These are phyloP conservation scores for Trichoderma sp. DNA, from an alignment of 2,329 filamentous ascomycete species.

Conservation along the genomic window DNA sequence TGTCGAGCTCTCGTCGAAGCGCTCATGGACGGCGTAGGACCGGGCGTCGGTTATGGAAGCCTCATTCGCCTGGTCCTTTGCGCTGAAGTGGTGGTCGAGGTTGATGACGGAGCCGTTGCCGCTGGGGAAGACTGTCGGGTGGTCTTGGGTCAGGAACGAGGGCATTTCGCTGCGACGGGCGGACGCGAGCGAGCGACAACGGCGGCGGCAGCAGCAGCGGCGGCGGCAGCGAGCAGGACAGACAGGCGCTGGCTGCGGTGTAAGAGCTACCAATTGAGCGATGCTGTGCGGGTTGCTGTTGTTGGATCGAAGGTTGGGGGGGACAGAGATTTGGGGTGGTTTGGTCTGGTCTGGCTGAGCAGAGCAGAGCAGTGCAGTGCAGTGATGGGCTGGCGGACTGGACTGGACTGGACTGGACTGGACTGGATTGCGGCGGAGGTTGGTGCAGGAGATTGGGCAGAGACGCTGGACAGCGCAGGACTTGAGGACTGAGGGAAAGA, in stretches of 20 bases:
- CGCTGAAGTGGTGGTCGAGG: slow-evolving; percentile 48
- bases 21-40: slow-evolving; percentile 53
- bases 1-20: slow-evolving; percentile 58
- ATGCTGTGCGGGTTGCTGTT: slow-evolving; percentile 9
- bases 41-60: slow-evolving; percentile 45
- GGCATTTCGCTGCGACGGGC: slow-evolving; percentile 49
- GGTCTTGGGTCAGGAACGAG: slow-evolving; percentile 56
- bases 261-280: slow-evolving; percentile 31
- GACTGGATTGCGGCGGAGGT: slow-evolving; percentile 17
- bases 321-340: background rate
- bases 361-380: too few species aligned
- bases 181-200: slow-evolving; percentile 17
- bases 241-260: slow-evolving; percentile 1
- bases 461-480: slow-evolving; percentile 21
- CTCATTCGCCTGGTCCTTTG: slow-evolving; percentile 43
- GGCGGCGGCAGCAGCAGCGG: background rate
- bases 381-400: background rate
- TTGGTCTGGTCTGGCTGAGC: too few species aligned
- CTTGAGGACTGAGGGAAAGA: slow-evolving; percentile 1
- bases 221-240: too few species aligned
- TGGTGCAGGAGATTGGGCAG: slow-evolving; percentile 28
- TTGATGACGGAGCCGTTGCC: slow-evolving; percentile 48
- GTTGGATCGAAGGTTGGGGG: slow-evolving; percentile 13
- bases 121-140: slow-evolving; percentile 47
- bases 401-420: slow-evolving; percentile 5